These are phyloP conservation scores for Coelastrella sp. DNA, from an alignment of 139 green algal genomes.

Conservation along the genomic window DNA sequence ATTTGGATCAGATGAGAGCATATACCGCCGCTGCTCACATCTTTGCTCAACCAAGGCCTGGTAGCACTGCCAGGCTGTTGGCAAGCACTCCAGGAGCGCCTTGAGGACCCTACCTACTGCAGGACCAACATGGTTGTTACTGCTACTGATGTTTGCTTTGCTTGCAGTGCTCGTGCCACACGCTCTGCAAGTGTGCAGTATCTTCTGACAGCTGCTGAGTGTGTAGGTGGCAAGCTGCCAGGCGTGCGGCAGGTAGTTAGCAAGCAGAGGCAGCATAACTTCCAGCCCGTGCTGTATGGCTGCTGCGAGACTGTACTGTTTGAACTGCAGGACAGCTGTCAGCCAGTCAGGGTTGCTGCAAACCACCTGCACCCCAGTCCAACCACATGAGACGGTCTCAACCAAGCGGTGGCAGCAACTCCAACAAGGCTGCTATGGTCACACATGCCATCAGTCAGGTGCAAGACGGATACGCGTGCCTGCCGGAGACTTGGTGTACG, in stretches of 20 bases:
- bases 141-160: neutral
- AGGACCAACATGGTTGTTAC: neutral
- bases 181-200: neutral
- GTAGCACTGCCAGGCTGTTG: conserved; percentile 21
- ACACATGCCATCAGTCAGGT: too few species aligned
- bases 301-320: neutral
- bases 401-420: too few species aligned
- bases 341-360: neutral
- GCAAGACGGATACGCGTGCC: too few species aligned
- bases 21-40: conserved; percentile 21
- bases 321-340: neutral
- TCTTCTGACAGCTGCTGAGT: neutral
- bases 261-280: conserved; percentile 22
- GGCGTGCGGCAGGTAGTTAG: neutral
- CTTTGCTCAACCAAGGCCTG: neutral
- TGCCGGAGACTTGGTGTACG: too few species aligned
- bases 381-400: too few species aligned
- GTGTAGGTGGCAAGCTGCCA: conserved; percentile 10
- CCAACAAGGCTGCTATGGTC: too few species aligned
- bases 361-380: conserved; percentile 1
- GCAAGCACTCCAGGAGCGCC: neutral
- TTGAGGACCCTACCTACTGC: neutral
- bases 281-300: neutral
- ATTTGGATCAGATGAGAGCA: neutral
- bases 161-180: neutral